Percentiles rank a stretch among this genome's conserved stretches.
These are phyloP conservation scores for Myxozyma kluyveri DNA, from an alignment of 805 yeast genomes.

Conservation along the genomic window DNA sequence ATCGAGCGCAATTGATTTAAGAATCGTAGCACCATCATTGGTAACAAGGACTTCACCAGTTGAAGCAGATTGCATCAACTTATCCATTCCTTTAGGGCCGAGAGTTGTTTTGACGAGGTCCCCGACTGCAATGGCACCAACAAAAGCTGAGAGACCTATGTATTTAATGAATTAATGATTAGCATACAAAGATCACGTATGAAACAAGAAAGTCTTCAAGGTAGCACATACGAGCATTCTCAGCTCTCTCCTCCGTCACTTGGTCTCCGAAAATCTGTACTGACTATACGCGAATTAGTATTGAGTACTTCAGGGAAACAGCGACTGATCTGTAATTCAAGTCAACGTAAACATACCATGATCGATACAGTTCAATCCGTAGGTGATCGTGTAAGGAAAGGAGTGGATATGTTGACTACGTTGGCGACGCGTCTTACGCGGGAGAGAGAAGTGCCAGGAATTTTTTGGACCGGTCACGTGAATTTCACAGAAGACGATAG, in stretches of 20 bases:
- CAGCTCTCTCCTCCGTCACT: slow-evolving; percentile 96
- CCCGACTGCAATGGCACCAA: slow-evolving; percentile 99
- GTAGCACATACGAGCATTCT: slow-evolving; percentile 71
- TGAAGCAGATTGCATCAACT: slow-evolving; percentile 80
- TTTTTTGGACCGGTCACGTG: slow-evolving; percentile 9
- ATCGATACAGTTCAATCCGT: background rate
- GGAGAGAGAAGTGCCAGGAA: slow-evolving; percentile 13
- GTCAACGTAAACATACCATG: background rate
- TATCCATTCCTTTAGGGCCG: slow-evolving; percentile 99
- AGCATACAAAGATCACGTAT: no score
- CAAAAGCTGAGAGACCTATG: slow-evolving; percentile 81
- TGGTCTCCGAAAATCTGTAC: slow-evolving; percentile 96
- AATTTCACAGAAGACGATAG: no score
- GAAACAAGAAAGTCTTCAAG: background rate
- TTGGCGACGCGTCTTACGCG: slow-evolving; percentile 12
- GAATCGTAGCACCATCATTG: slow-evolving; percentile 97
- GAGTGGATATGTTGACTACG: background rate
- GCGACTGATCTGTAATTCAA: background rate
- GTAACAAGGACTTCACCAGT: slow-evolving; percentile 79
- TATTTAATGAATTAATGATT: background rate
- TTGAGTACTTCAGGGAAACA: background rate
- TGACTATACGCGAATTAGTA: slow-evolving; percentile 44
- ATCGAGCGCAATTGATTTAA: slow-evolving; percentile 89
- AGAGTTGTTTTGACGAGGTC: slow-evolving; percentile 90
- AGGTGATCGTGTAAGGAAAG: background rate